Evolutionary conservation across 371 early-diverging fungal species (phyloP).

Genomic region (Apophysomyces elegans): DNA sequence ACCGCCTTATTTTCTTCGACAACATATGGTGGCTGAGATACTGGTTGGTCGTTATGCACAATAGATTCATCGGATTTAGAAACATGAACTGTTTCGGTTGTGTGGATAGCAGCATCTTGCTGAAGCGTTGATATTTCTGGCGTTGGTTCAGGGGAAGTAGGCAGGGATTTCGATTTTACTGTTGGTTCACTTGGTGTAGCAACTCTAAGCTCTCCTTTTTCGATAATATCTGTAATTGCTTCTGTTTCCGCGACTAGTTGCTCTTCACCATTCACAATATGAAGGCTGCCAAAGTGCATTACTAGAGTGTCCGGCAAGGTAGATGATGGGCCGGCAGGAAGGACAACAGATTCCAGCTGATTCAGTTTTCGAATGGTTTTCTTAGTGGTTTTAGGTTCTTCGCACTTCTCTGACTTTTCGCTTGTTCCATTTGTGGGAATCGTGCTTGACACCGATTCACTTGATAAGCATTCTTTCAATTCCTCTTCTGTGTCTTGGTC

Average conservation of each 20-base stretch:
- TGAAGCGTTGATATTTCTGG: no score
- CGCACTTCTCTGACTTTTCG: no score
- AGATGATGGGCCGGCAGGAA: constrained; percentile 60
- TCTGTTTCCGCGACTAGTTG: constrained; percentile 6
- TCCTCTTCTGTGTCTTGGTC: neutral
- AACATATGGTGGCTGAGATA: constrained; percentile 9
- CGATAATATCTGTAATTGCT: neutral
- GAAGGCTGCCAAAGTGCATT: constrained; percentile 76
- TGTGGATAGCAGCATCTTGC: constrained; percentile 7
- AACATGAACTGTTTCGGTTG: neutral
- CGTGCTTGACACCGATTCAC: constrained; percentile 3
- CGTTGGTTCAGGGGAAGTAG: no score
- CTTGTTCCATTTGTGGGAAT: neutral
- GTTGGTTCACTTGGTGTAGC: neutral
- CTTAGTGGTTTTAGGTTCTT: neutral
- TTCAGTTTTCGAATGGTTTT: constrained; percentile 56
- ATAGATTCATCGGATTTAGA: constrained; percentile 2
- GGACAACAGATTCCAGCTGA: constrained; percentile 82
- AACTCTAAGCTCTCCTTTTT: neutral
- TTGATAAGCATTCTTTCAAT: neutral
- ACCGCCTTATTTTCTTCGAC: constrained; percentile 28
- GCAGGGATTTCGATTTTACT: no score
- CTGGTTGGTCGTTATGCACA: constrained; percentile 13
- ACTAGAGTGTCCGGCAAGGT: constrained; percentile 63
- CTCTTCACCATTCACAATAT: constrained; percentile 41